Evolutionary conservation across 169 alveolate species (phyloP), one percentile per base, ranked within the genome.

Genomic region (Plasmodium relictum): DNA sequence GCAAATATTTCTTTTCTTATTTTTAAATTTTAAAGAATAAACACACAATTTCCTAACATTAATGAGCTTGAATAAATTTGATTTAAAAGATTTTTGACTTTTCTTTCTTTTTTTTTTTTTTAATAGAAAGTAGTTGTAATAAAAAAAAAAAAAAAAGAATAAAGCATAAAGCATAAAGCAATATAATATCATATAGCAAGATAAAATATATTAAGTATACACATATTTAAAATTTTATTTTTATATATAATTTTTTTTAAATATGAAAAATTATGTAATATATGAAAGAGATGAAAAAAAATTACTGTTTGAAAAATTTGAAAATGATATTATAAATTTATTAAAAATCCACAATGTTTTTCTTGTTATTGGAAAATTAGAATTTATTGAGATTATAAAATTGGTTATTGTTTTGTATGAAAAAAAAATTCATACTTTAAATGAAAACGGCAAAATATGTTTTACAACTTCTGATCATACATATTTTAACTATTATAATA

Each of bases 381-480:
- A 68, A 68, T 83, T 83, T 54, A 72, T 52, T 6, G 91, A 83
- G 37, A 54, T 83, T 39, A 83, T 83, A 68, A 52, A 22, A 61
- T 44, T 83, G 50, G 52, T 72, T 37, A 12, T 66, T 24, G 26
- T 83, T 83, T 59, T 83, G 37, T 83, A 83, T 44, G 91, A 83
- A 50, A 83, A 83, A 65, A 83, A 83, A 83, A 24, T 83, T 52
- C 85, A 83, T 48, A 68, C 65, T 16, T 83, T 69, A 83, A 83
- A 83, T 83, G 91, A 83, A 50, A 56, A n/a, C 3, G 39, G 73
- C 18, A 83, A 62, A 68, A 10, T 83, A 61, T 83, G 91, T 45
- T n/a, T 83, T 52, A 22, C 73, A 14, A 52, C 68, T 83, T 16
- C 80, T 56, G 91, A 83, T 39, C 39, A 54, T 0, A 83, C 66